Conservation (phyloP, 2,329 filamentous ascomycete species). For the Uncinocarpus reesii region DNA sequence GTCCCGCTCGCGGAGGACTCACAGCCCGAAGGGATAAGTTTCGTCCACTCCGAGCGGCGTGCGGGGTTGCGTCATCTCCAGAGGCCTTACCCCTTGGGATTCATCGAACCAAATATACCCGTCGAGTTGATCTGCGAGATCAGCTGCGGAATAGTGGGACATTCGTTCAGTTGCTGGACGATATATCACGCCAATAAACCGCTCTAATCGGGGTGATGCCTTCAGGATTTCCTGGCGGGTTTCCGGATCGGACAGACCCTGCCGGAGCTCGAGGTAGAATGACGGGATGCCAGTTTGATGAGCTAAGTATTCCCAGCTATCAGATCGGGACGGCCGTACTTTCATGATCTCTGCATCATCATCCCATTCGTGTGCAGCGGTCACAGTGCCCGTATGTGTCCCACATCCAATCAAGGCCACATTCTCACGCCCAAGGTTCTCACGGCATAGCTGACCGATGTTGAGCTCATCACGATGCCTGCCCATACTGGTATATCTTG, state of each 20-base stretch:
- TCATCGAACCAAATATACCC: constrained; percentile 43
- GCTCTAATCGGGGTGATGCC: constrained; percentile 34
- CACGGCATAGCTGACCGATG: constrained; percentile 45
- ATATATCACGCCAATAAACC: constrained; percentile 47
- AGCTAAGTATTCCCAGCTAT: constrained; percentile 43
- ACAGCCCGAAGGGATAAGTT: constrained; percentile 46
- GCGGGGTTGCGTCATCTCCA: constrained; percentile 39
- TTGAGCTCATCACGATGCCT: constrained; percentile 38
- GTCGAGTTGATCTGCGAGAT: constrained; percentile 42
- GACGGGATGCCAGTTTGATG: constrained; percentile 38
- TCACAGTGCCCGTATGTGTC: constrained; percentile 44
- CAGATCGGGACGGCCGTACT: constrained; percentile 37
- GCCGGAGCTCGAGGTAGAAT: constrained; percentile 41
- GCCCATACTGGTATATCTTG: constrained; percentile 44
- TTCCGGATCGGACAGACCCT: constrained; percentile 26
- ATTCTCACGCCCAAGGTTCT: constrained; percentile 33
- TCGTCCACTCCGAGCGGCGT: constrained; percentile 37
- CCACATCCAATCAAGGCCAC: constrained; percentile 41
- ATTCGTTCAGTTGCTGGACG: constrained; percentile 40
- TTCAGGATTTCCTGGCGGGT: constrained; percentile 31
- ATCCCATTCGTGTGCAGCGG: constrained; percentile 44
- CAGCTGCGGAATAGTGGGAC: constrained; percentile 42
- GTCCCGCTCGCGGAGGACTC: constrained; percentile 8
- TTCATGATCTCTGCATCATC: constrained; percentile 43
- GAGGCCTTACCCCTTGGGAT: constrained; percentile 36